These are phyloP conservation scores for Crithidia fasciculata DNA, from an alignment of 208 protist species.

Conservation along the genomic window DNA sequence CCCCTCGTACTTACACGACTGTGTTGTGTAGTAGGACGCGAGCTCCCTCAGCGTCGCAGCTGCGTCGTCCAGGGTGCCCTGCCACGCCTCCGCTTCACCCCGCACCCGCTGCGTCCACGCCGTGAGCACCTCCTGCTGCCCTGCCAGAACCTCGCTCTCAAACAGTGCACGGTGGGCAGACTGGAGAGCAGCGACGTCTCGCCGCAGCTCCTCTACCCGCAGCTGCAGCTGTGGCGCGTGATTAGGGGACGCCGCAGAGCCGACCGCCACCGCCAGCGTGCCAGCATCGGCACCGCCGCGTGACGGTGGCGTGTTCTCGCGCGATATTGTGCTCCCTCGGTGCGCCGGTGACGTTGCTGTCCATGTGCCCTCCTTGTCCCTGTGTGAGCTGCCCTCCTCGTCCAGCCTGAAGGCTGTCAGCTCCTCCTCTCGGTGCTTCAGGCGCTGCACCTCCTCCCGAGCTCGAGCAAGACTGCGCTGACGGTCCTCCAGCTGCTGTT, in stretches of 20 bases:
- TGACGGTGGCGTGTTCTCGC: neutral
- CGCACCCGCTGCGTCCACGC: slow-evolving; percentile 7
- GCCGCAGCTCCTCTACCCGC: slow-evolving; percentile 3
- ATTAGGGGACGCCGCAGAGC: too few relatives aligned
- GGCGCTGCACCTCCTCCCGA: slow-evolving; percentile 24
- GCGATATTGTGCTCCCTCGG: too few relatives aligned
- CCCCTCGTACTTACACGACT: slow-evolving; percentile 4
- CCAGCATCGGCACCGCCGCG: neutral
- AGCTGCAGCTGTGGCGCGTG: neutral
- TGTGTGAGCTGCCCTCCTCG: neutral
- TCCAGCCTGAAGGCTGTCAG: slow-evolving; percentile 1
- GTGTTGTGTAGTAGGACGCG: neutral
- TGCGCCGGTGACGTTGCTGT: too few relatives aligned
- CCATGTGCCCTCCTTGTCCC: too few relatives aligned
- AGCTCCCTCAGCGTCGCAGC: slow-evolving; percentile 3
- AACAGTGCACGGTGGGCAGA: slow-evolving; percentile 1
- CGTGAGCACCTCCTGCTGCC: slow-evolving; percentile 1
- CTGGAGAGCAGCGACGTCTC: neutral
- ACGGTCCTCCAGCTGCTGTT: slow-evolving; percentile 8
- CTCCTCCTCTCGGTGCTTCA: slow-evolving; percentile 2
- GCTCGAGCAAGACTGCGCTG: slow-evolving; percentile 4
- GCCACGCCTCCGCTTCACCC: slow-evolving; percentile 7
- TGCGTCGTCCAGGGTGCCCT: neutral
- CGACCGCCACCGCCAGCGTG: neutral
- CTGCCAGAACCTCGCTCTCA: slow-evolving; percentile 5